Evolutionary conservation across 805 yeast genomes (phyloP).

Genomic region (Clavispora asparagi): DNA sequence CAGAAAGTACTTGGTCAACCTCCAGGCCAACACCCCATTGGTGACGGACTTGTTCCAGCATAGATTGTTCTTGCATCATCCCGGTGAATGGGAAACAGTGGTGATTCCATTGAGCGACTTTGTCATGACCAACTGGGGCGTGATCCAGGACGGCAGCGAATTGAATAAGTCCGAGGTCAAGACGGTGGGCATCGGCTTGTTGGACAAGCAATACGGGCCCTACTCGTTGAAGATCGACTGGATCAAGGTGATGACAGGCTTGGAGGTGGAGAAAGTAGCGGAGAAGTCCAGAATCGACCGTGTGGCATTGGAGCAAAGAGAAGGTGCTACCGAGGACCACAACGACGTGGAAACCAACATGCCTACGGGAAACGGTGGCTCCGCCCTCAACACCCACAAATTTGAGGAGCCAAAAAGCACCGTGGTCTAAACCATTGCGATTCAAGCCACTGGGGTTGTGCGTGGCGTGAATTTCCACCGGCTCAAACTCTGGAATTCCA

Average conservation of each 20-base stretch:
- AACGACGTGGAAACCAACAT: constrained; percentile 15
- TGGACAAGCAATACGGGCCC: constrained; percentile 76
- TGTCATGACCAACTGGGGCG: constrained; percentile 82
- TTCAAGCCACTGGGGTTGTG: not conserved
- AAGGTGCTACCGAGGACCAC: constrained; percentile 1
- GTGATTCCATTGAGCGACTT: constrained; percentile 73
- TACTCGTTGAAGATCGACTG: constrained; percentile 65
- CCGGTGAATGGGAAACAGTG: constrained; percentile 81
- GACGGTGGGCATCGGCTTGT: constrained; percentile 72
- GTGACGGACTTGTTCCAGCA: constrained; percentile 81
- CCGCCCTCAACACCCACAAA: constrained; percentile 23
- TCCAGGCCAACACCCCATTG: constrained; percentile 76
- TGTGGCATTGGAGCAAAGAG: constrained; percentile 11
- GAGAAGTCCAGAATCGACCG: constrained; percentile 27
- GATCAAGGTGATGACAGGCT: constrained; percentile 63
- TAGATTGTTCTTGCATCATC: constrained; percentile 62
- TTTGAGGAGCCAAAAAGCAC: constrained; percentile 31
- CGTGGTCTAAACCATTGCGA: constrained; percentile 21
- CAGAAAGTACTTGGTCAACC: constrained; percentile 70
- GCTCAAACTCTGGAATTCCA: too few relatives aligned
- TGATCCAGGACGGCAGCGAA: constrained; percentile 42
- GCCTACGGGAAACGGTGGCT: constrained; percentile 21
- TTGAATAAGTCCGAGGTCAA: constrained; percentile 62
- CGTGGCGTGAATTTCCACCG: too few relatives aligned
- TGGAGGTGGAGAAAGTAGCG: constrained; percentile 40